A percentile compares a stretch with the other conserved stretches of the same genome.
Evolutionary conservation across 2,329 filamentous ascomycete species (phyloP).

Genomic region (Pseudopyricularia javanii): DNA sequence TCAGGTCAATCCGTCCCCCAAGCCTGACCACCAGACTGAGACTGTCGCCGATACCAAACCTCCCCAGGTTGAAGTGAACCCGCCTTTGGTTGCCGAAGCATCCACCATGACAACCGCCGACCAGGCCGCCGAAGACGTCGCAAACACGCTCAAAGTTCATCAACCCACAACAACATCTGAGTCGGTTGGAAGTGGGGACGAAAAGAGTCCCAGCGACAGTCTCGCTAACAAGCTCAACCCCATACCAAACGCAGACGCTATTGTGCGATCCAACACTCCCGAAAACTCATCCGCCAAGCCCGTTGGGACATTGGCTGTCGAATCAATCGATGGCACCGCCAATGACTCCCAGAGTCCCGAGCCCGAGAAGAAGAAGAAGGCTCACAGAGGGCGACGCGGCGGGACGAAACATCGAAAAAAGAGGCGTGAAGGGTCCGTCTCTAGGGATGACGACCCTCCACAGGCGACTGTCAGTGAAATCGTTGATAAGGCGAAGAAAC

Average conservation of each 20-base stretch:
- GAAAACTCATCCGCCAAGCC: neutral
- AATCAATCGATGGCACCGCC: neutral
- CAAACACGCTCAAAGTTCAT: too few relatives aligned
- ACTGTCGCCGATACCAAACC: too few relatives aligned
- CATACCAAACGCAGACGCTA: neutral
- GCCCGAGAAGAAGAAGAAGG: slow-evolving; percentile 46
- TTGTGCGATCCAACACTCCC: neutral
- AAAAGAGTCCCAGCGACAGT: too few relatives aligned
- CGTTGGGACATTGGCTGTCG: slow-evolving; percentile 1
- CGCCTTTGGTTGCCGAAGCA: too few relatives aligned
- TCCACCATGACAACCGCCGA: neutral
- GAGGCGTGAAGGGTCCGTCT: slow-evolving; percentile 37
- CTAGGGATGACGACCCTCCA: slow-evolving; percentile 31
- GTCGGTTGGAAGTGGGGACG: too few relatives aligned
- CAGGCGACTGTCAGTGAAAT: slow-evolving; percentile 46
- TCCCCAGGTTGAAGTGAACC: too few relatives aligned
- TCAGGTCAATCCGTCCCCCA: neutral
- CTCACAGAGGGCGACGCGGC: slow-evolving; percentile 58
- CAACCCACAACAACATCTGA: too few relatives aligned
- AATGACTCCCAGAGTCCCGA: neutral
- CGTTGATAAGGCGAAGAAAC: slow-evolving; percentile 44
- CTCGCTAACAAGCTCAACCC: neutral
- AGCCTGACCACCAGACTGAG: neutral
- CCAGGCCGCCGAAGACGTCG: neutral
- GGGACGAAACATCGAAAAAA: slow-evolving; percentile 55